Evolutionary conservation across 108 stramenopile species (phyloP).

Genomic region (Nannochloropsis granulata): DNA sequence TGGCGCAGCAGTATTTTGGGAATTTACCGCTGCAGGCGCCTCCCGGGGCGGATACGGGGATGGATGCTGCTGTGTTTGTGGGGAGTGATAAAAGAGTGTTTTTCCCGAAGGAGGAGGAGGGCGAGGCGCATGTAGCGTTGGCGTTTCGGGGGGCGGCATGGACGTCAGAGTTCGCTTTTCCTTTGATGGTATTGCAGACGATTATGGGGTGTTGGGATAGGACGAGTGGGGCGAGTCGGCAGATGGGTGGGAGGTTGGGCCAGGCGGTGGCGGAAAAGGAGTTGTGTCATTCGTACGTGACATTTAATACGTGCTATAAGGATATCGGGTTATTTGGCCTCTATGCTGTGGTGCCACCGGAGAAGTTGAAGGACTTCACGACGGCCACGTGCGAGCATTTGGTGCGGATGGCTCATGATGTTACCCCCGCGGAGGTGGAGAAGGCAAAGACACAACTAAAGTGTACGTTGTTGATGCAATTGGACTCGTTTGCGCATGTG

Average conservation of each 20-base stretch:
- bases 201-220: conserved; percentile 90
- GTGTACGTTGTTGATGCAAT: conserved; percentile 89
- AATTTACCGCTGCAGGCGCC: conserved; percentile 47
- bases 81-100: conserved; percentile 83
- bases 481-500: conserved; percentile 85
- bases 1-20: conserved; percentile 83
- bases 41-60: conserved; percentile 24
- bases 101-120: conserved; percentile 55
- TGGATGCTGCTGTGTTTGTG: conserved; percentile 67
- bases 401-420: conserved; percentile 79
- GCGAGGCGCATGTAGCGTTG: conserved; percentile 70
- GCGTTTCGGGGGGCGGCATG: conserved; percentile 92
- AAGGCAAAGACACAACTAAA: conserved; percentile 85
- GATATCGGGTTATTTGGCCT: conserved; percentile 96
- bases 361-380: conserved; percentile 60
- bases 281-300: conserved; percentile 69
- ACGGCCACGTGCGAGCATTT: conserved; percentile 59
- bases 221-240: conserved; percentile 45
- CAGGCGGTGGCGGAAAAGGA: conserved; percentile 75
- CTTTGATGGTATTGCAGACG: conserved; percentile 93
- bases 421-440: conserved; percentile 47
- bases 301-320: conserved; percentile 99
- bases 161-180: conserved; percentile 92
- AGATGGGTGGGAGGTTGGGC: conserved; percentile 23
- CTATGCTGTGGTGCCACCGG: conserved; percentile 76